These are phyloP conservation scores for Adiantum capillusveneris DNA, from an alignment of 75 land plant species.

Conservation along the genomic window DNA sequence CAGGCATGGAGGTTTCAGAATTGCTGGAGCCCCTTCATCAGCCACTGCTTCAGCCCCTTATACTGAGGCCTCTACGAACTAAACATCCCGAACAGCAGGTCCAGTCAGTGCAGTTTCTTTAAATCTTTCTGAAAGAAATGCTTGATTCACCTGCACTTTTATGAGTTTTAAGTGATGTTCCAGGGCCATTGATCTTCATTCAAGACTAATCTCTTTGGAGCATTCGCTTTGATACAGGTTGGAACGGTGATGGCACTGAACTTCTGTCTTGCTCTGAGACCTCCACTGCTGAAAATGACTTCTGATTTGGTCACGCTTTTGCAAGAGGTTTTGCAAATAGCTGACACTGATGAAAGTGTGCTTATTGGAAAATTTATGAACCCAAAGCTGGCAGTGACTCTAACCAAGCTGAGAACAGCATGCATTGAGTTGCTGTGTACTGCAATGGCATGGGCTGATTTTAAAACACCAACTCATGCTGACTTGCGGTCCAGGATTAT, in stretches of 20 bases:
- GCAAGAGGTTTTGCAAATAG: constrained; percentile 94
- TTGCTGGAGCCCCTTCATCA: constrained; percentile 83
- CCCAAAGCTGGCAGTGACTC: constrained; percentile 78
- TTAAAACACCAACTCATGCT: constrained; percentile 68
- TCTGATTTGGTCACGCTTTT: constrained; percentile 77
- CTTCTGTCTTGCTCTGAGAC: constrained; percentile 89
- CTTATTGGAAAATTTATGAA: constrained; percentile 90
- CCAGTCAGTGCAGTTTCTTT: background rate
- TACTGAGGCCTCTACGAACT: constrained; percentile 66
- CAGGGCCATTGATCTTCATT: too few relatives aligned
- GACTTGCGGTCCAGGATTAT: constrained; percentile 91
- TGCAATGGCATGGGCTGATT: constrained; percentile 99
- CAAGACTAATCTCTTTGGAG: background rate
- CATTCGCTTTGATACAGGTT: constrained; percentile 44
- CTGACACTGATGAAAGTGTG: constrained; percentile 94
- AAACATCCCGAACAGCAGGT: constrained; percentile 99
- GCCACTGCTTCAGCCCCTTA: constrained; percentile 86
- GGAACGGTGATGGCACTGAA: constrained; percentile 97
- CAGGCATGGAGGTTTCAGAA: constrained; percentile 98
- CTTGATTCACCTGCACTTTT: too few relatives aligned
- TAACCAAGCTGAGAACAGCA: constrained; percentile 88
- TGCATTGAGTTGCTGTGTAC: constrained; percentile 99
- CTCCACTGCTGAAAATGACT: constrained; percentile 87
- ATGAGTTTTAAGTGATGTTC: too few relatives aligned
- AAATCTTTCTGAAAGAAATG: too few relatives aligned